Evolutionary conservation across 495 filamentous ascomycete species (phyloP).

Genomic region (Stereocaulon alpinum): DNA sequence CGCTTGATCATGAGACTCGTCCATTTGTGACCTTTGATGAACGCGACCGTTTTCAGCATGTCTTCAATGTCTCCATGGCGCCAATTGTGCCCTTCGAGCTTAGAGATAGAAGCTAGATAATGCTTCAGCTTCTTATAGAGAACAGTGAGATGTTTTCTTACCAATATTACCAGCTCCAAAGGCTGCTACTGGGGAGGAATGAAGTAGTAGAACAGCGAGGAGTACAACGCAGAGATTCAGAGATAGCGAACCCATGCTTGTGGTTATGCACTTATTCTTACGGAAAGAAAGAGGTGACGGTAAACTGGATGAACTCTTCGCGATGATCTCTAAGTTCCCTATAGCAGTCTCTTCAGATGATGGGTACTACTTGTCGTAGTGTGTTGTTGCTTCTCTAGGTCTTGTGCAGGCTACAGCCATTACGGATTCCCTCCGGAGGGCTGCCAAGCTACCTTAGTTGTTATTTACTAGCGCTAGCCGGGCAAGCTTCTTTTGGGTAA

Average conservation of each 20-base stretch:
- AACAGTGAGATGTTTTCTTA: neutral
- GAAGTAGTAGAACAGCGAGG: conserved; percentile 52
- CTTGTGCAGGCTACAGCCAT: neutral
- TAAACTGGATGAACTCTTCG: no score
- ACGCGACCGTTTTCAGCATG: conserved; percentile 79
- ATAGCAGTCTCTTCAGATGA: neutral
- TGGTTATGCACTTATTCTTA: neutral
- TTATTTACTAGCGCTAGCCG: no score
- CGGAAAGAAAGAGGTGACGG: neutral
- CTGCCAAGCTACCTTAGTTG: no score
- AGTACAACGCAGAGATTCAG: conserved; percentile 20
- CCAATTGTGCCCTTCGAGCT: conserved; percentile 92
- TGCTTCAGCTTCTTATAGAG: neutral
- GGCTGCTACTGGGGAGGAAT: conserved; percentile 48
- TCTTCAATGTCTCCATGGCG: conserved; percentile 98
- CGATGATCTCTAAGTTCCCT: neutral
- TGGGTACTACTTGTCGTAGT: no score
- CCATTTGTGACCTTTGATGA: conserved; percentile 89
- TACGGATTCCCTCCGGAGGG: no score
- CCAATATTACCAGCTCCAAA: conserved; percentile 77
- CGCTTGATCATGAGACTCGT: conserved; percentile 79
- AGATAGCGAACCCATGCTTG: conserved; percentile 1
- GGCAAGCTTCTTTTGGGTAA: no score
- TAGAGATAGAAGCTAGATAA: conserved; percentile 63
- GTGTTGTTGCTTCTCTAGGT: neutral